These are phyloP conservation scores for Podaxis sp. DNA, from an alignment of 768 basidiomycete genomes.

Conservation along the genomic window DNA sequence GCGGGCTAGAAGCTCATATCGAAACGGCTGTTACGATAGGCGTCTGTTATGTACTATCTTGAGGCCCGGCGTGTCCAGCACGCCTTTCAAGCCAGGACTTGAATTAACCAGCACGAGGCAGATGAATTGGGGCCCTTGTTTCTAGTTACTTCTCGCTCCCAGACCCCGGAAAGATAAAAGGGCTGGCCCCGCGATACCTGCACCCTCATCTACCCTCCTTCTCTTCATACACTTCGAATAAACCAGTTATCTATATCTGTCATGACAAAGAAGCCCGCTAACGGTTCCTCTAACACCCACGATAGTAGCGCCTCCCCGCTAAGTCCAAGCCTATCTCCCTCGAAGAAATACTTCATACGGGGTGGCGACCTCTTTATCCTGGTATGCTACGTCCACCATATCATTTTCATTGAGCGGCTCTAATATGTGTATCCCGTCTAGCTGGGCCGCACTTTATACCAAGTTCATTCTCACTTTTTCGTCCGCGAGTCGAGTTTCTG, in stretches of 20 bases:
- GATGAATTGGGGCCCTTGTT: neutral
- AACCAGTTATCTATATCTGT: neutral
- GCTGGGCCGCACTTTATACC: slow-evolving; percentile 15
- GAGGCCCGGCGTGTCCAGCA: neutral
- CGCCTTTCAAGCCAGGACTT: neutral
- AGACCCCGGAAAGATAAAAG: neutral
- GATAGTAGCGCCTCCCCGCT: neutral
- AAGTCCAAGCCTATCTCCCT: neutral
- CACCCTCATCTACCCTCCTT: neutral
- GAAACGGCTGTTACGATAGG: neutral
- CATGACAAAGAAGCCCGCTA: neutral
- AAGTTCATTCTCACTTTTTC: slow-evolving; percentile 20
- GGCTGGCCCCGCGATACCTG: neutral
- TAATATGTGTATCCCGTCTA: neutral
- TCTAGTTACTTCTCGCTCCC: neutral
- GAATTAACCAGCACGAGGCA: neutral
- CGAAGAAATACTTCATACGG: neutral
- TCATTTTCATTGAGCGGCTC: neutral
- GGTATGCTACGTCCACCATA: neutral
- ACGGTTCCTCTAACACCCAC: neutral
- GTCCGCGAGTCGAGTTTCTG: slow-evolving; percentile 17
- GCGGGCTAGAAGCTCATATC: neutral
- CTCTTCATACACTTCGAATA: neutral
- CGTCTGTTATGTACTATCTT: neutral
- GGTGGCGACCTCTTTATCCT: slow-evolving; percentile 1